Conservation (phyloP, 192 early-diverging fungal genomes). For the Anaeromyces robustus region DNA sequence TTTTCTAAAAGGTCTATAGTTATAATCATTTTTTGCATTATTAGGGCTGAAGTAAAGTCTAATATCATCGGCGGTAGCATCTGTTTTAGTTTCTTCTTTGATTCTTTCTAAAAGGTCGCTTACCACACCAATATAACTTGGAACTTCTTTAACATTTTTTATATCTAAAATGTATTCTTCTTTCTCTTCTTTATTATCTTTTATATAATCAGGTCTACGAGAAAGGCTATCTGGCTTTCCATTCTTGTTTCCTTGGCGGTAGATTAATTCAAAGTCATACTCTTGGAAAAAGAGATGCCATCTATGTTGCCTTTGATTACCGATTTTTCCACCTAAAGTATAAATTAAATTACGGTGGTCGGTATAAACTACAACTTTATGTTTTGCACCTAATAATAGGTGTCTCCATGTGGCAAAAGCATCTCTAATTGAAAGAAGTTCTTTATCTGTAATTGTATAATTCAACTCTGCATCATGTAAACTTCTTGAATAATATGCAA, state of each 20-base stretch:
- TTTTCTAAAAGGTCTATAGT: no score
- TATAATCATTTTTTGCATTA: no score
- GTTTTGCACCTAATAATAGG: conserved; percentile 9
- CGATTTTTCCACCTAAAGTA: conserved; percentile 7
- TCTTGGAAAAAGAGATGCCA: conserved; percentile 10
- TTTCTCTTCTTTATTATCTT: no score
- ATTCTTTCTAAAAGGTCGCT: no score
- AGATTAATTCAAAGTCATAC: conserved; percentile 10
- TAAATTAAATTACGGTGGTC: conserved; percentile 25
- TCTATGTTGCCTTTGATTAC: conserved; percentile 13
- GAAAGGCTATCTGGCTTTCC: conserved; percentile 15
- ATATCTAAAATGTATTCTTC: no score
- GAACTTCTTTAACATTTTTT: no score
- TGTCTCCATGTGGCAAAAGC: conserved; percentile 15
- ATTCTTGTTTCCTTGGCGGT: conserved; percentile 11
- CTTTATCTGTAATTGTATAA: conserved; percentile 17
- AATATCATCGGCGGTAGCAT: no score
- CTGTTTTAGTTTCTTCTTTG: no score
- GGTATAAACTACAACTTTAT: conserved; percentile 13
- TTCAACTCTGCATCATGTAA: conserved; percentile 7
- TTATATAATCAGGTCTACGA: no score
- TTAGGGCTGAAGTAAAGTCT: no score
- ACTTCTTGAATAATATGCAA: conserved; percentile 9
- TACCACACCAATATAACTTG: no score
- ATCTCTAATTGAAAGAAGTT: conserved; percentile 19